Evolutionary conservation across 2,329 filamentous ascomycete species (phyloP).

Genomic region (Trichophyton rubrum): DNA sequence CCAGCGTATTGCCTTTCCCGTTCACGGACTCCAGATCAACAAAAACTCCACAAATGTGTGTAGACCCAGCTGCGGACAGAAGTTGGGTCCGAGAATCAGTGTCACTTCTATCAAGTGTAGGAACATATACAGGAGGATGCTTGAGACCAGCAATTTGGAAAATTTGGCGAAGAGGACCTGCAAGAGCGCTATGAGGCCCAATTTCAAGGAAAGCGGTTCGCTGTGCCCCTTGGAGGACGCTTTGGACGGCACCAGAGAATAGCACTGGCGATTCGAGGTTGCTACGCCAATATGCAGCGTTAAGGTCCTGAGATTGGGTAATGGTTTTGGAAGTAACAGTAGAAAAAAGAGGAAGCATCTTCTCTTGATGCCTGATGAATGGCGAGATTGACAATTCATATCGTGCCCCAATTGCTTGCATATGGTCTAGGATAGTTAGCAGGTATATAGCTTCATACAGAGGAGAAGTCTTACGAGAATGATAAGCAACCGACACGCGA

Average conservation of each 20-base stretch:
- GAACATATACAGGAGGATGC: slow-evolving; percentile 1
- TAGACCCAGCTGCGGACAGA: slow-evolving; percentile 1
- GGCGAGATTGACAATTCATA: slow-evolving; percentile 8
- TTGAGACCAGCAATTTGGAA: background rate
- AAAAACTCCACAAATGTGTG: background rate
- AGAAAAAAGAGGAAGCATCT: slow-evolving; percentile 13
- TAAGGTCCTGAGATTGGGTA: background rate
- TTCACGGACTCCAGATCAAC: slow-evolving; percentile 6
- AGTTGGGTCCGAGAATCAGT: slow-evolving; percentile 6
- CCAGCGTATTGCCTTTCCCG: slow-evolving; percentile 4
- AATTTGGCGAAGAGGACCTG: slow-evolving; percentile 17
- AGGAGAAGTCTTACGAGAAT: slow-evolving; percentile 15
- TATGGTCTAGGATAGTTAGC: slow-evolving; percentile 9
- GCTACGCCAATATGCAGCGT: slow-evolving; percentile 19
- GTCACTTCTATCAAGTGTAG: background rate
- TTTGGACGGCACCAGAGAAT: slow-evolving; percentile 13
- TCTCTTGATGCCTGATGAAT: background rate
- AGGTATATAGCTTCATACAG: background rate
- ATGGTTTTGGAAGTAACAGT: slow-evolving; percentile 15
- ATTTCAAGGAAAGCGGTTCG: slow-evolving; percentile 17
- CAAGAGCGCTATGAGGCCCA: slow-evolving; percentile 20
- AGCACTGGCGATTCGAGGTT: slow-evolving; percentile 21
- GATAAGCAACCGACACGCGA: slow-evolving; percentile 16
- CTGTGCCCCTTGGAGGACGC: background rate
- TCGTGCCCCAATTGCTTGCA: slow-evolving; percentile 11